phyloP scores from a whole-genome alignment of 805 yeast genomes.

The Candida piceae region DNA sequence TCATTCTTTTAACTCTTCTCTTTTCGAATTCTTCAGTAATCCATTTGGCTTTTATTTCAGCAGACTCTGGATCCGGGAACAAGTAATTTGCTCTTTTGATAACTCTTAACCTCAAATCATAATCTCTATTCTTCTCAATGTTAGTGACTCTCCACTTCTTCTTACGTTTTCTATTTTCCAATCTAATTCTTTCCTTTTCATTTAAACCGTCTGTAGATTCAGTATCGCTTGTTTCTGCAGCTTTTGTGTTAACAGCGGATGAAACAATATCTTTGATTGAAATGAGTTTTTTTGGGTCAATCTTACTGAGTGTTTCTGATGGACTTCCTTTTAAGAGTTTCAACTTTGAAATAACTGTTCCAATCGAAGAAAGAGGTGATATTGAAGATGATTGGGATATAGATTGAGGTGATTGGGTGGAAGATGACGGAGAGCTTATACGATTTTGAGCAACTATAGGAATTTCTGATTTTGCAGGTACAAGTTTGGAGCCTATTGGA shows the following conservation, averaged over 20 bases:
- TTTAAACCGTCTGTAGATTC: conserved; percentile 25
- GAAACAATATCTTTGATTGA: conserved; percentile 14
- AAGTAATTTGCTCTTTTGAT: conserved; percentile 62
- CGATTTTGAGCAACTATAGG: not conserved
- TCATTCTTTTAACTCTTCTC: conserved; percentile 54
- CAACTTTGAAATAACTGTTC: conserved; percentile 1
- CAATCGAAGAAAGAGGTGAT: not conserved
- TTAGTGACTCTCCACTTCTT: conserved; percentile 82
- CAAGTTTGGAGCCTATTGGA: no score
- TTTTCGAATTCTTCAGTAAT: conserved; percentile 64
- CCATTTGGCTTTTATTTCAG: conserved; percentile 58
- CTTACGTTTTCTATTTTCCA: conserved; percentile 72
- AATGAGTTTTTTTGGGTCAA: conserved; percentile 10
- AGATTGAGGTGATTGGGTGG: not conserved
- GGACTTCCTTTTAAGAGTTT: conserved; percentile 7
- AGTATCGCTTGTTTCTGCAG: not conserved
- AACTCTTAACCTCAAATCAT: conserved; percentile 77
- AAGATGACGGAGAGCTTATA: not conserved
- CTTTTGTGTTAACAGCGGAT: conserved; percentile 7
- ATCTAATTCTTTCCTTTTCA: conserved; percentile 51
- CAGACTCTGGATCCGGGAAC: conserved; percentile 58
- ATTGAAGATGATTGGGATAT: not conserved
- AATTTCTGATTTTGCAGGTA: no score
- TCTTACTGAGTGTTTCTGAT: conserved; percentile 7
- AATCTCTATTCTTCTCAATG: conserved; percentile 76